Evolutionary conservation across 768 basidiomycete species (phyloP).

Genomic region (Podaxis sp.): DNA sequence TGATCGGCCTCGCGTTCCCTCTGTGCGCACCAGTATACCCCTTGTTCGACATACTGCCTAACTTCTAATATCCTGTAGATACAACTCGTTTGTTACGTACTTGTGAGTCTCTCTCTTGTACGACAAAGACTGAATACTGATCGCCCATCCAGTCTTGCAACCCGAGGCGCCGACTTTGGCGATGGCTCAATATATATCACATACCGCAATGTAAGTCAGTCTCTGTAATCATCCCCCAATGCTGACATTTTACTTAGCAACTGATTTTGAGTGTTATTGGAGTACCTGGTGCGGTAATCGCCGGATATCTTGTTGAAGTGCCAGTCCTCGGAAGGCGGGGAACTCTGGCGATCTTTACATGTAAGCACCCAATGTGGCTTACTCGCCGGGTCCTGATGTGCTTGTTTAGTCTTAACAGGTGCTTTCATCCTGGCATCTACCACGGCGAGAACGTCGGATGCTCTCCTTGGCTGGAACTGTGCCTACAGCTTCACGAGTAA

Average conservation of each 20-base stretch:
- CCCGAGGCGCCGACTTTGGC: slow-evolving; percentile 68
- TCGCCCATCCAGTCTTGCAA: slow-evolving; percentile 46
- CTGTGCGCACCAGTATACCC: slow-evolving; percentile 44
- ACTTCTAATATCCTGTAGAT: slow-evolving; percentile 18
- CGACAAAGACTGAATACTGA: background rate
- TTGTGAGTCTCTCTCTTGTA: slow-evolving; percentile 22
- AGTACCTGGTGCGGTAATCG: slow-evolving; percentile 70
- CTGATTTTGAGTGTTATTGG: slow-evolving; percentile 69
- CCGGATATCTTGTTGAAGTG: slow-evolving; percentile 69
- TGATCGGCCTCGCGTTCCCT: slow-evolving; percentile 67
- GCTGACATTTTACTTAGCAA: slow-evolving; percentile 41
- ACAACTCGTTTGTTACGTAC: slow-evolving; percentile 31
- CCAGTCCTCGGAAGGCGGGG: slow-evolving; percentile 66
- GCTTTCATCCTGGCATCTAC: slow-evolving; percentile 74
- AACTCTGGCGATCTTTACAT: slow-evolving; percentile 61
- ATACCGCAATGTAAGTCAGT: slow-evolving; percentile 60
- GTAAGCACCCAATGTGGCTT: slow-evolving; percentile 38
- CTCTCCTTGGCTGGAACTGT: slow-evolving; percentile 80
- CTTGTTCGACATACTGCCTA: background rate
- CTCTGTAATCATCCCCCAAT: background rate
- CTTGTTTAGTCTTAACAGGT: slow-evolving; percentile 63
- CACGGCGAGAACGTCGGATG: slow-evolving; percentile 67
- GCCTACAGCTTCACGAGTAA: slow-evolving; percentile 59
- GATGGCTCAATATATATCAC: slow-evolving; percentile 70
- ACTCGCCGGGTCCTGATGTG: slow-evolving; percentile 22